Conservation (phyloP, 441 rosid species). For the Gossypium schwendimanii region DNA sequence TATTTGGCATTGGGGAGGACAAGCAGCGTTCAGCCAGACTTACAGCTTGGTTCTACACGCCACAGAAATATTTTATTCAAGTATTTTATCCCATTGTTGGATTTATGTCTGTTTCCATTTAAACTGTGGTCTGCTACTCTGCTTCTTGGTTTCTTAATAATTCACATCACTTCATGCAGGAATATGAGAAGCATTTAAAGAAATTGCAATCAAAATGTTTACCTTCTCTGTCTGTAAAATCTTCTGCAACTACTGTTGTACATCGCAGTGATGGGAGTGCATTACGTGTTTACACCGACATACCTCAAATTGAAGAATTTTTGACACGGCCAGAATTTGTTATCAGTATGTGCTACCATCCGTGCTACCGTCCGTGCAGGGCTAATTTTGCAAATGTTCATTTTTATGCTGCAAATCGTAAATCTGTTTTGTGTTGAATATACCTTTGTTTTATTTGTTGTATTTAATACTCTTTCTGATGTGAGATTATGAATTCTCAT, state of each 20-base stretch:
- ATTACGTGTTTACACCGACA: conserved; percentile 70
- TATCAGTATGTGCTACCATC: conserved; percentile 51
- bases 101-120: conserved; percentile 11
- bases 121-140: neutral
- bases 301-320: conserved; percentile 79
- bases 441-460: conserved; percentile 1
- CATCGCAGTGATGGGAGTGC: conserved; percentile 38
- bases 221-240: conserved; percentile 25
- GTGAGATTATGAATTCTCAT: conserved; percentile 4
- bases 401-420: neutral
- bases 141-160: conserved; percentile 3
- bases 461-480: neutral
- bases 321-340: conserved; percentile 75
- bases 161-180: conserved; percentile 39
- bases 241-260: conserved; percentile 36
- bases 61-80: conserved; percentile 66
- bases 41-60: conserved; percentile 86
- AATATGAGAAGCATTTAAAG: conserved; percentile 53
- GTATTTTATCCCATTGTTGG: conserved; percentile 28
- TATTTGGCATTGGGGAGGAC: conserved; percentile 81
- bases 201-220: conserved; percentile 36
- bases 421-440: neutral
- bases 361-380: conserved; percentile 11
- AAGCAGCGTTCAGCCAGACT: conserved; percentile 90
- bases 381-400: neutral